These are phyloP conservation scores for Penicillium aurantiogriseum DNA, from an alignment of 2,329 filamentous ascomycete genomes.

Conservation along the genomic window DNA sequence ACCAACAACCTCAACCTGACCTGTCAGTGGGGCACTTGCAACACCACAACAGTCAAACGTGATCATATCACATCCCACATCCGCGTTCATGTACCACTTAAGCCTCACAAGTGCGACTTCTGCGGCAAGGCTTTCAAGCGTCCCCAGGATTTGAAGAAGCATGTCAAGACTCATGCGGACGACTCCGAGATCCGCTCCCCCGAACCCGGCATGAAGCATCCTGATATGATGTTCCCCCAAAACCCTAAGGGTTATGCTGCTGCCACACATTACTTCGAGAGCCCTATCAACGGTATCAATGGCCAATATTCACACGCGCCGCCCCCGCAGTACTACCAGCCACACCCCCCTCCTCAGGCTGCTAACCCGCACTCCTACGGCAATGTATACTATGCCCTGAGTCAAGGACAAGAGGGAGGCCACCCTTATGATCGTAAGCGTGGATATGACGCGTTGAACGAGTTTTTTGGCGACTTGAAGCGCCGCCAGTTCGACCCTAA, in stretches of 20 bases:
- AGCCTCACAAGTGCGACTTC: slow-evolving; percentile 98
- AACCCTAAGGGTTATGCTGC: slow-evolving; percentile 41
- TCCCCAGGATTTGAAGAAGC: slow-evolving; percentile 98
- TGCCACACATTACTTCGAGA: slow-evolving; percentile 56
- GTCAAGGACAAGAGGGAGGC: slow-evolving; percentile 63
- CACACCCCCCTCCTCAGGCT: slow-evolving; percentile 54
- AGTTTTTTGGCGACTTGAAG: slow-evolving; percentile 92
- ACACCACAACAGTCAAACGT: slow-evolving; percentile 95
- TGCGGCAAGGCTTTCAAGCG: slow-evolving; percentile 99
- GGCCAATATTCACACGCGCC: slow-evolving; percentile 44
- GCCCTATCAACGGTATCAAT: slow-evolving; percentile 50
- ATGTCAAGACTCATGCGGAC: slow-evolving; percentile 98
- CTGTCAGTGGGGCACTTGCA: slow-evolving; percentile 94
- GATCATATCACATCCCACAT: slow-evolving; percentile 99
- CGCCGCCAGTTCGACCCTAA: slow-evolving; percentile 83
- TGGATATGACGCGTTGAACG: slow-evolving; percentile 82
- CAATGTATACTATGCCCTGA: slow-evolving; percentile 75
- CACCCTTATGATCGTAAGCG: slow-evolving; percentile 73
- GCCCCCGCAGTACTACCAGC: slow-evolving; percentile 53
- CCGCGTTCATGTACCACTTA: slow-evolving; percentile 95
- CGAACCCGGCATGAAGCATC: slow-evolving; percentile 53
- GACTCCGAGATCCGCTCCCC: slow-evolving; percentile 76
- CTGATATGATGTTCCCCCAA: slow-evolving; percentile 42
- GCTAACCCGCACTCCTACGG: slow-evolving; percentile 59
- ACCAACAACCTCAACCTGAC: slow-evolving; percentile 98